A percentile compares a stretch with the other conserved stretches of the same genome.
These are phyloP conservation scores for Salix caprea DNA, from an alignment of 345 rosid genomes.

Conservation along the genomic window DNA sequence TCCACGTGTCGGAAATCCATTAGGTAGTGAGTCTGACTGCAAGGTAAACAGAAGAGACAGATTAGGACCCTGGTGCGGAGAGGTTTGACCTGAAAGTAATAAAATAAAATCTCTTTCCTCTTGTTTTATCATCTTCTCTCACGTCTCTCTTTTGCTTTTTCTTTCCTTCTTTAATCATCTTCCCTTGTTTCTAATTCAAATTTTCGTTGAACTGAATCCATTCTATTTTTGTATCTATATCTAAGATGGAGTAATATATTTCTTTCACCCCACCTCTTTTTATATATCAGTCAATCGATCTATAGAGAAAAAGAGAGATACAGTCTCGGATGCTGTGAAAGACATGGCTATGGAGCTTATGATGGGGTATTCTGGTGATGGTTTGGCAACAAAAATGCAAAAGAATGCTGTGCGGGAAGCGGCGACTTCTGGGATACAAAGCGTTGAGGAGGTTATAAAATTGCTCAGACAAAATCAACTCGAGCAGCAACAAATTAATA, in stretches of 20 bases:
- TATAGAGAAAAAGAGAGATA: not conserved
- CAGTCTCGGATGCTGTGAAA: conserved; percentile 14
- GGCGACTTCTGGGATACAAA: conserved; percentile 69
- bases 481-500: conserved; percentile 14
- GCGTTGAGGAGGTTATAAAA: conserved; percentile 67
- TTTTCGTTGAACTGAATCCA: conserved; percentile 1
- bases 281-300: not conserved
- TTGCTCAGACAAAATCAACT: conserved; percentile 43
- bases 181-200: not conserved
- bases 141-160: conserved; percentile 9
- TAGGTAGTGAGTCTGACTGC: conserved; percentile 30
- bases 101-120: not conserved
- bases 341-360: conserved; percentile 65
- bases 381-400: conserved; percentile 39
- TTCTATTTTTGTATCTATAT: not conserved
- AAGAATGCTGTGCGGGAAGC: conserved; percentile 66
- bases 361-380: conserved; percentile 42
- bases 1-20: conserved; percentile 25
- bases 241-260: not conserved
- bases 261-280: not conserved
- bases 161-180: not conserved
- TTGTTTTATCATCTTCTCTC: conserved; percentile 13
- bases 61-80: conserved; percentile 24
- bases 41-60: conserved; percentile 19
- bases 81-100: conserved; percentile 34